These are phyloP conservation scores for Bruguiera hainesii DNA, from an alignment of 441 rosid species.

Conservation along the genomic window DNA sequence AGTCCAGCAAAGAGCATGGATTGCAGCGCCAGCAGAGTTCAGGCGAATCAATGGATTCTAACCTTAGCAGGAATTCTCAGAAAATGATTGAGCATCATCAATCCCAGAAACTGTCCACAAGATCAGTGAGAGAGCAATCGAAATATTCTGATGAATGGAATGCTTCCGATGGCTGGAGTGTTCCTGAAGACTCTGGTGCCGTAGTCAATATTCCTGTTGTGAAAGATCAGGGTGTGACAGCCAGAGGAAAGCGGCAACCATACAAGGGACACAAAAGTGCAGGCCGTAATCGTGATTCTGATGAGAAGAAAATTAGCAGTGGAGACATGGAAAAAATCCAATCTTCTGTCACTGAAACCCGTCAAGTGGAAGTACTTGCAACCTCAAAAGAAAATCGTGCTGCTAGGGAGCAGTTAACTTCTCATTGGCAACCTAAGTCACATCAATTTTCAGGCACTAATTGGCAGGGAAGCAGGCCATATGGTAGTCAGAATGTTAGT, in stretches of 20 bases:
- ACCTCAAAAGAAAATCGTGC: conserved; percentile 50
- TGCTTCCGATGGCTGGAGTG: conserved; percentile 51
- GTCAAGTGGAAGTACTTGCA: conserved; percentile 37
- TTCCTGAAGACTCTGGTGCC: conserved; percentile 43
- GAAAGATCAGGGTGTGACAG: conserved; percentile 51
- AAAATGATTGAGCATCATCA: conserved; percentile 43
- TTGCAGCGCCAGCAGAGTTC: conserved; percentile 68
- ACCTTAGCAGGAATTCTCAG: conserved; percentile 33
- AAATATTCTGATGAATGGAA: conserved; percentile 44
- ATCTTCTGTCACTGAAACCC: conserved; percentile 34
- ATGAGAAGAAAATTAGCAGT: conserved; percentile 46
- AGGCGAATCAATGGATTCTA: conserved; percentile 40
- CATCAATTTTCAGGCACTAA: conserved; percentile 35
- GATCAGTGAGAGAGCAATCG: conserved; percentile 43
- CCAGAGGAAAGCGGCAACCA: conserved; percentile 58
- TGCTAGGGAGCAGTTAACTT: conserved; percentile 48
- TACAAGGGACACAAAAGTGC: conserved; percentile 49
- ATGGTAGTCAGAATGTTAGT: conserved; percentile 34
- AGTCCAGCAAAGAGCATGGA: conserved; percentile 61
- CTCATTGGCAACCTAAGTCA: conserved; percentile 83
- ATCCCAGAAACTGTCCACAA: conserved; percentile 34
- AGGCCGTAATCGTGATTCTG: conserved; percentile 46
- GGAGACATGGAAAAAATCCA: conserved; percentile 45
- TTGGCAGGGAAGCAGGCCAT: conserved; percentile 41
- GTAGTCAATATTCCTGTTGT: conserved; percentile 31